Percentiles rank a stretch among this genome's conserved stretches.
These are phyloP conservation scores for Aspergillus carbonarius DNA, from an alignment of 2,329 filamentous ascomycete species.

Conservation along the genomic window DNA sequence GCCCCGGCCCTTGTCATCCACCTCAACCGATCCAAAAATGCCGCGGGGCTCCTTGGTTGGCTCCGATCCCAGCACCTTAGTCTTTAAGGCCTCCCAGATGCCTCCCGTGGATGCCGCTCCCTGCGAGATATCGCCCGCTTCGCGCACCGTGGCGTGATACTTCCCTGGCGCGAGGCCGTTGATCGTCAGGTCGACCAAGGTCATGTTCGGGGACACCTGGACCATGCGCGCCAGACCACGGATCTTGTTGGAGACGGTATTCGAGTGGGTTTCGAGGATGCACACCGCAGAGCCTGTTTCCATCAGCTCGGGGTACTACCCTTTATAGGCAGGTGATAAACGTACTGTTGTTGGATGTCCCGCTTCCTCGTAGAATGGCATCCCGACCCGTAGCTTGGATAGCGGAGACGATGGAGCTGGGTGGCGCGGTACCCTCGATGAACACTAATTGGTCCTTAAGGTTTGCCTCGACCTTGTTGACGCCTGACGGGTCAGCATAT, in stretches of 20 bases:
- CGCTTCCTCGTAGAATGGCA: constrained; percentile 88
- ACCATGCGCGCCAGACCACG: constrained; percentile 91
- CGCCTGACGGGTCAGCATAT: constrained; percentile 52
- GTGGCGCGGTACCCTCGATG: constrained; percentile 83
- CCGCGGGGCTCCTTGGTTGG: constrained; percentile 53
- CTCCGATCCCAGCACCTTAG: constrained; percentile 39
- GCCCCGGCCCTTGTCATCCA: constrained; percentile 73
- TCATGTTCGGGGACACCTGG: constrained; percentile 74
- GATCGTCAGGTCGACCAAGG: constrained; percentile 83
- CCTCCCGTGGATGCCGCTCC: constrained; percentile 81
- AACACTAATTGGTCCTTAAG: constrained; percentile 79
- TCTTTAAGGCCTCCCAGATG: constrained; percentile 66
- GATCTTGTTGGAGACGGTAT: constrained; percentile 64
- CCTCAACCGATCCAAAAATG: constrained; percentile 70
- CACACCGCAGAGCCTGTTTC: constrained; percentile 63
- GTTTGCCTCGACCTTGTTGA: constrained; percentile 78
- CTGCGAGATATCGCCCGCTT: constrained; percentile 80
- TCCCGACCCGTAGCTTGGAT: constrained; percentile 89
- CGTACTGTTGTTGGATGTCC: constrained; percentile 77
- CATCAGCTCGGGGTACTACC: not conserved
- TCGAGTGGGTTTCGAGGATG: constrained; percentile 83
- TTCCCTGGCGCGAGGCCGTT: constrained; percentile 76
- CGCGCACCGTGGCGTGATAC: constrained; percentile 81
- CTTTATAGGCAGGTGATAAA: constrained; percentile 12
- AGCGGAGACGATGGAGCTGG: constrained; percentile 82